Evolutionary conservation across 169 alveolate species (phyloP), one percentile per base, ranked within the genome.

Genomic region (Cryptosporidium ubiquitum): DNA sequence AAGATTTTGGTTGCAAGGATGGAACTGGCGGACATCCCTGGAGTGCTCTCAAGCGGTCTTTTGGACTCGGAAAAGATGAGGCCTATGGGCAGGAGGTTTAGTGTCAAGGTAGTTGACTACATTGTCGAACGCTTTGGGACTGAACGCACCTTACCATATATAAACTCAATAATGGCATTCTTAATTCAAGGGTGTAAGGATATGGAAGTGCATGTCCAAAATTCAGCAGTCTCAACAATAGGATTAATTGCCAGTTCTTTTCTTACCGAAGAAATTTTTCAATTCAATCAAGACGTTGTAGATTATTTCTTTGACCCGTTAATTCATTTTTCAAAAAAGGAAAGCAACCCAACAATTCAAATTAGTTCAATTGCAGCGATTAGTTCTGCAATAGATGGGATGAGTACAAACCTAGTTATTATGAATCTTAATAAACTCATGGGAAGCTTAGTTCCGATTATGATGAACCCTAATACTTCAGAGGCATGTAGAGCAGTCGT

Each of bases 401-500:
- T 79, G 74, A 79, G 89, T 26, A 61, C 58, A 26, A 79, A 79
- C 14, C 29, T 79, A 61, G 55, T 39, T 0, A 64, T 79, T 44
- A 79, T 79, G 89, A 61, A 61, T 40, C 69, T 79, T 39, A 58
- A 64, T 40, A 79, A 79, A 37, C 58, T 79, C 1, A 64, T 64
- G 73, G 66, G 61, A 9, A 58, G 37, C 39, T 64, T 79, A 23
- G 40, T 79, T 6, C 89, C 89, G 42, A 58, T 61, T 40, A 64
- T 64, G 73, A 49, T 58, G 61, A 79, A 79, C 61, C 89, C 89
- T 26, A 79, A 57, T 66, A 79, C 68, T 20, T 40, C 68, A 44
- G 89, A 79, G 44, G 33, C 89, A n/a, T 79, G 89, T 49, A 79
- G 75, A 79, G 89, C 89, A 6, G 89, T 79, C 9, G 89, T 61